Conservation (phyloP, 768 basidiomycete species). For the Suillus subalutaceus region DNA sequence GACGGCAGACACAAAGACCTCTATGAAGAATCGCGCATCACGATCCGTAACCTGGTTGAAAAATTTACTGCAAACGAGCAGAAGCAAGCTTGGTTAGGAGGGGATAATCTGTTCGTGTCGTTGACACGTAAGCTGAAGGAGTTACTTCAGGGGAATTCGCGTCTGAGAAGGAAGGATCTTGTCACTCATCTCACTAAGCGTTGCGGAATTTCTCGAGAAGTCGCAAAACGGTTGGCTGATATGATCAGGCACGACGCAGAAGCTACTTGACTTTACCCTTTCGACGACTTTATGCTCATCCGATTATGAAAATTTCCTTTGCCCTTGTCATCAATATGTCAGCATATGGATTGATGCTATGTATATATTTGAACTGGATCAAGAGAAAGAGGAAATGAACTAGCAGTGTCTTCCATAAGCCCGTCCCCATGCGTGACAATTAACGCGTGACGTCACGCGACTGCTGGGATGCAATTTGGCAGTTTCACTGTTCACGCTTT, state of each 20-base stretch:
- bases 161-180: slow-evolving; percentile 23
- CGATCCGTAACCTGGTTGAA: not conserved
- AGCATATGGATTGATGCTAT: not conserved
- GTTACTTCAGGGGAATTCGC: slow-evolving; percentile 17
- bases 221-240: slow-evolving; percentile 24
- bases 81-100: slow-evolving; percentile 12
- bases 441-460: slow-evolving; percentile 38
- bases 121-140: slow-evolving; percentile 15
- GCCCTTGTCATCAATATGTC: not conserved
- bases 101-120: slow-evolving; percentile 20
- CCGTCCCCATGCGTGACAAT: slow-evolving; percentile 9
- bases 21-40: not conserved
- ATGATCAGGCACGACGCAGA: slow-evolving; percentile 22
- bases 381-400: too few species aligned
- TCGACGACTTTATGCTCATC: not conserved
- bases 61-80: not conserved
- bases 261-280: not conserved
- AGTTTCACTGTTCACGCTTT: slow-evolving; percentile 3
- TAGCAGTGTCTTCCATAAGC: too few species aligned
- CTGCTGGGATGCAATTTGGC: slow-evolving; percentile 10
- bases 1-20: not conserved
- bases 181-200: slow-evolving; percentile 24
- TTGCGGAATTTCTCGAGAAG: slow-evolving; percentile 30
- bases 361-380: too few species aligned
- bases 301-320: not conserved